These are phyloP conservation scores for Exidia glandulosa DNA, from an alignment of 768 basidiomycete species.

Conservation along the genomic window DNA sequence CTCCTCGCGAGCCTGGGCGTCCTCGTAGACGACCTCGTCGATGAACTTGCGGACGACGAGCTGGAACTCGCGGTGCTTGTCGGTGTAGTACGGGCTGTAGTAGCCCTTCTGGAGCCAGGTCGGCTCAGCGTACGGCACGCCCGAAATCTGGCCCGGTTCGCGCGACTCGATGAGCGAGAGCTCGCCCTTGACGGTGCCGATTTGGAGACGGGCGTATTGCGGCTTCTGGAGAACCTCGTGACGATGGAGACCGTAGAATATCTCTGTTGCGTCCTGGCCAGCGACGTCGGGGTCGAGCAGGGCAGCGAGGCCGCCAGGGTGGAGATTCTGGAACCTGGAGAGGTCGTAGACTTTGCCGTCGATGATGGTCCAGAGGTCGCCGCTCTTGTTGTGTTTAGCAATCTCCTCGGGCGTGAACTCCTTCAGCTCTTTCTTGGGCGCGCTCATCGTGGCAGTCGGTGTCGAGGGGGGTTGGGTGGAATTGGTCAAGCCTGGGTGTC, in stretches of 20 bases:
- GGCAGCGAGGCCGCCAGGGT: slow-evolving; percentile 74
- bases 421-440: slow-evolving; percentile 24
- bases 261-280: slow-evolving; percentile 78
- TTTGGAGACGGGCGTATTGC: slow-evolving; percentile 59
- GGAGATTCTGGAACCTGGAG: slow-evolving; percentile 65
- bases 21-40: slow-evolving; percentile 49
- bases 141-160: slow-evolving; percentile 47
- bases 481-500: no score
- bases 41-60: slow-evolving; percentile 51
- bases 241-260: slow-evolving; percentile 83
- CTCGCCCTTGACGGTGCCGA: slow-evolving; percentile 64
- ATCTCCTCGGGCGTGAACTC: slow-evolving; percentile 58
- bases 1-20: slow-evolving; percentile 53
- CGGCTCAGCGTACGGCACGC: slow-evolving; percentile 83
- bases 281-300: slow-evolving; percentile 72
- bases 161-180: slow-evolving; percentile 39
- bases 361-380: slow-evolving; percentile 77
- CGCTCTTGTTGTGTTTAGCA: slow-evolving; percentile 68
- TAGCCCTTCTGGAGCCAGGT: slow-evolving; percentile 67
- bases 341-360: slow-evolving; percentile 80
- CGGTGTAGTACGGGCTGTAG: slow-evolving; percentile 67
- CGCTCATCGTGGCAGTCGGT: slow-evolving; percentile 1
- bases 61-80: slow-evolving; percentile 58
- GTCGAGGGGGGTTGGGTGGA: no score
- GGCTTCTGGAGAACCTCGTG: slow-evolving; percentile 71